Conservation (phyloP, 2,329 filamentous ascomycete genomes). For the Xylaria sp. region DNA sequence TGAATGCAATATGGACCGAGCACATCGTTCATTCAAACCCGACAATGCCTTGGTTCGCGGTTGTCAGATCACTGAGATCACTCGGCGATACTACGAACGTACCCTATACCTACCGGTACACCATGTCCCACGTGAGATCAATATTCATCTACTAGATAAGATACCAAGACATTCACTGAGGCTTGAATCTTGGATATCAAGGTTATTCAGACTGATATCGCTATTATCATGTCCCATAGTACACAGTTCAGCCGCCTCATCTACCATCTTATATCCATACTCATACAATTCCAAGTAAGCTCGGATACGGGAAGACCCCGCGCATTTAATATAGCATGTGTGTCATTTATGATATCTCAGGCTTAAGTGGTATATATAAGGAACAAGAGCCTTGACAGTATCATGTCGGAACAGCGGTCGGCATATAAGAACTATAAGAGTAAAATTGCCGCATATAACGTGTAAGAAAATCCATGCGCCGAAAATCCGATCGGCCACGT, state of each 20-base stretch:
- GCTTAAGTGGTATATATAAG: not conserved
- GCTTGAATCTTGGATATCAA: not conserved
- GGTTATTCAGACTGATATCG: not conserved
- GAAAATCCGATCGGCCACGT: constrained; percentile 15
- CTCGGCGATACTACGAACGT: not conserved
- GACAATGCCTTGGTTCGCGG: not conserved
- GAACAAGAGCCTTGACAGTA: not conserved
- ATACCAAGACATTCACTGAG: not conserved
- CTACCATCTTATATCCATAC: not conserved
- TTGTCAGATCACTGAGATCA: not conserved
- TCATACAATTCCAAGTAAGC: not conserved
- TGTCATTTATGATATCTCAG: not conserved
- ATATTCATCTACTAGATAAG: not conserved
- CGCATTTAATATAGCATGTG: not conserved
- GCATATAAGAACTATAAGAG: not conserved
- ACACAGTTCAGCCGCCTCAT: not conserved
- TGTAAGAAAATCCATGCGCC: not conserved
- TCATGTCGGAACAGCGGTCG: not conserved
- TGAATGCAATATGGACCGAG: not conserved
- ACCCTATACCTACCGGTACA: not conserved
- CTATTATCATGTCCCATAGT: not conserved
- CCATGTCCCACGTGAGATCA: not conserved
- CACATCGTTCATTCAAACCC: not conserved
- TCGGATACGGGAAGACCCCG: not conserved
- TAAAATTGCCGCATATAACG: not conserved